Conservation (phyloP, 371 early-diverging fungal genomes). For the Dinochytrium kinnereticum region DNA sequence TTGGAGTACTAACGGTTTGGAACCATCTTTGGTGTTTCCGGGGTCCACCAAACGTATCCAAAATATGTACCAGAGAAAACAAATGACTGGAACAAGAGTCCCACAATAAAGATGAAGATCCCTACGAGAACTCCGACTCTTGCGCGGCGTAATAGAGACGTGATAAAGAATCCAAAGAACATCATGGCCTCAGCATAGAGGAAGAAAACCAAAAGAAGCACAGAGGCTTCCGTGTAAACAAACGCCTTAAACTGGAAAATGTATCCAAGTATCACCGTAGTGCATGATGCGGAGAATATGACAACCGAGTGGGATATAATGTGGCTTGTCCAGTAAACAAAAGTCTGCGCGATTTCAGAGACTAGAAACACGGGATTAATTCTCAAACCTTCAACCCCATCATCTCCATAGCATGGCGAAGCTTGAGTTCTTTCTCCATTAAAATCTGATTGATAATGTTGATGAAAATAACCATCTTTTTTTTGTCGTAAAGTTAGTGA, state of each 20-base stretch:
- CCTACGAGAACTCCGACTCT: slow-evolving; percentile 56
- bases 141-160: slow-evolving; percentile 54
- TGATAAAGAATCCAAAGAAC: slow-evolving; percentile 64
- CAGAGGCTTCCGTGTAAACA: slow-evolving; percentile 27
- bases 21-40: slow-evolving; percentile 19
- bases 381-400: slow-evolving; percentile 59
- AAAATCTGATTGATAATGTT: slow-evolving; percentile 60
- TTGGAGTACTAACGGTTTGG: slow-evolving; percentile 15
- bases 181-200: slow-evolving; percentile 66
- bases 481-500: neutral
- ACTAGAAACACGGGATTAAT: too few relatives aligned
- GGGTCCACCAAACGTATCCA: slow-evolving; percentile 67
- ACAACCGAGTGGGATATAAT: slow-evolving; percentile 54
- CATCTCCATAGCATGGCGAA: slow-evolving; percentile 64
- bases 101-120: slow-evolving; percentile 67
- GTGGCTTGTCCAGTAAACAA: slow-evolving; percentile 62
- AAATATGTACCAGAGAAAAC: slow-evolving; percentile 57
- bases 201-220: slow-evolving; percentile 60
- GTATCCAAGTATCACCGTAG: slow-evolving; percentile 54
- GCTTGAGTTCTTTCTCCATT: slow-evolving; percentile 64
- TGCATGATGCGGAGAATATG: slow-evolving; percentile 51
- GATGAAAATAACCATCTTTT: slow-evolving; percentile 52
- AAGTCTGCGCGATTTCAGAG: too few relatives aligned
- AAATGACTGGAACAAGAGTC: slow-evolving; percentile 64
- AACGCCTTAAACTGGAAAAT: slow-evolving; percentile 61